phyloP scores from a whole-genome alignment of 2,329 filamentous ascomycete species.

The Trichoderma sp. region DNA sequence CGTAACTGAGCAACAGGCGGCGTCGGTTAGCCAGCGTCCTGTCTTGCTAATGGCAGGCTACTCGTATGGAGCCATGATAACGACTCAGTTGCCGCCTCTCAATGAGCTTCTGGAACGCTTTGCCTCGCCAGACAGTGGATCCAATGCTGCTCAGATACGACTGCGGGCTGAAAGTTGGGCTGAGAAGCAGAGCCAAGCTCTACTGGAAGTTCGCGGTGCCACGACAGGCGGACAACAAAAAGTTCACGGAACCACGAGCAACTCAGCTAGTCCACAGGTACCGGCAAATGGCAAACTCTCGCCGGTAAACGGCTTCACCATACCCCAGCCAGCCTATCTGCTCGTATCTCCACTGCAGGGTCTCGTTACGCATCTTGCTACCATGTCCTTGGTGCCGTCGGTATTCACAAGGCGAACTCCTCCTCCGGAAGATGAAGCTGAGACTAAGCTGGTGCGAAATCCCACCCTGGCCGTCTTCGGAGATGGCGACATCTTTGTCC shows the following conservation, averaged over 20 bases:
- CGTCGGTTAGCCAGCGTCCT: slow-evolving; percentile 23
- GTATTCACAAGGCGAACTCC: slow-evolving; percentile 24
- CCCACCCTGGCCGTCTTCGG: slow-evolving; percentile 72
- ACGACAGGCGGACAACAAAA: slow-evolving; percentile 28
- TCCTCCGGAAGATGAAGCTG: slow-evolving; percentile 36
- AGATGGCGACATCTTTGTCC: slow-evolving; percentile 70
- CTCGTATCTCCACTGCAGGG: slow-evolving; percentile 67
- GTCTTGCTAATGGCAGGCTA: slow-evolving; percentile 71
- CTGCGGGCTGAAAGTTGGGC: slow-evolving; percentile 67
- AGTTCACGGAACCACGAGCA: slow-evolving; percentile 19
- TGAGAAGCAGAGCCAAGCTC: slow-evolving; percentile 54
- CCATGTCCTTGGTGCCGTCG: slow-evolving; percentile 52
- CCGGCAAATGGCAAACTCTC: slow-evolving; percentile 29
- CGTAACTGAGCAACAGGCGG: not conserved
- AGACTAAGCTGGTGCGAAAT: slow-evolving; percentile 56
- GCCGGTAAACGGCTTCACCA: slow-evolving; percentile 34
- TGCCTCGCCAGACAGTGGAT: slow-evolving; percentile 47
- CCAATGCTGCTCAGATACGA: slow-evolving; percentile 65
- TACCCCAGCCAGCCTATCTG: slow-evolving; percentile 53
- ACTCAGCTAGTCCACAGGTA: not conserved
- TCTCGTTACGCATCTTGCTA: slow-evolving; percentile 58
- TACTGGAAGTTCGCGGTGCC: slow-evolving; percentile 36
- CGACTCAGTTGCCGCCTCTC: slow-evolving; percentile 66
- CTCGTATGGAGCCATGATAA: slow-evolving; percentile 85
- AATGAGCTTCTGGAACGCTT: slow-evolving; percentile 60